A percentile compares a stretch with the other conserved stretches of the same genome.
Evolutionary conservation across 768 basidiomycete genomes (phyloP).

Genomic region (Psilocybe tampanensis): DNA sequence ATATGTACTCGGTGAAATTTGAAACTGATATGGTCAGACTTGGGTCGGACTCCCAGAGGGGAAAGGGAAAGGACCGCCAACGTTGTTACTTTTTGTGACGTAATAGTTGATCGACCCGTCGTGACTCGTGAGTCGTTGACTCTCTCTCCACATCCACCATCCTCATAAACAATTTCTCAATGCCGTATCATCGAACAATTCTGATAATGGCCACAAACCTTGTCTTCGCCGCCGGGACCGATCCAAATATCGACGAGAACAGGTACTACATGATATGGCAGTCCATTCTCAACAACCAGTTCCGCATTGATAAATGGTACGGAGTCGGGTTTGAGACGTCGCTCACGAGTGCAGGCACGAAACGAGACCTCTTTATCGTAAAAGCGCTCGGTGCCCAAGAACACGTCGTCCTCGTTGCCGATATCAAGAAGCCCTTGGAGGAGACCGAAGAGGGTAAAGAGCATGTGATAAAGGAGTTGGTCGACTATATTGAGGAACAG

Average conservation of each 20-base stretch:
- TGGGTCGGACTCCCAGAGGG: too few species aligned
- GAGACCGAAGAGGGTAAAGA: constrained; percentile 8
- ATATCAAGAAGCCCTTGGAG: constrained; percentile 9
- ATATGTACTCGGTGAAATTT: too few species aligned
- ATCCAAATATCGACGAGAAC: constrained; percentile 9
- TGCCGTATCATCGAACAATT: constrained; percentile 12
- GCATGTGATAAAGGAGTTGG: constrained; percentile 5
- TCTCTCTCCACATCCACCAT: too few species aligned
- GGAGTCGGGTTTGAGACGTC: constrained; percentile 13
- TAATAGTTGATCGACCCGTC: too few species aligned
- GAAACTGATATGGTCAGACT: too few species aligned
- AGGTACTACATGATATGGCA: constrained; percentile 17
- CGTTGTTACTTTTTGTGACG: too few species aligned
- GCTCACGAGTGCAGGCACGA: constrained; percentile 3
- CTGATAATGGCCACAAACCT: constrained; percentile 13
- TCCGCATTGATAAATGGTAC: constrained; percentile 8
- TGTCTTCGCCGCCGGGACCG: neutral
- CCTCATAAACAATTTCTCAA: too few species aligned
- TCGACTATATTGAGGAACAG: constrained; percentile 10
- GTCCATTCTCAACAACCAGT: constrained; percentile 12
- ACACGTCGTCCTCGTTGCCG: constrained; percentile 8
- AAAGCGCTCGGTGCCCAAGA: constrained; percentile 5
- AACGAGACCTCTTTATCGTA: constrained; percentile 8
- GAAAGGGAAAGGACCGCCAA: too few species aligned
- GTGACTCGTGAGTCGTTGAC: too few species aligned